Conservation (phyloP, 257 asterid species). For the Rauvolfia tetraphylla region DNA sequence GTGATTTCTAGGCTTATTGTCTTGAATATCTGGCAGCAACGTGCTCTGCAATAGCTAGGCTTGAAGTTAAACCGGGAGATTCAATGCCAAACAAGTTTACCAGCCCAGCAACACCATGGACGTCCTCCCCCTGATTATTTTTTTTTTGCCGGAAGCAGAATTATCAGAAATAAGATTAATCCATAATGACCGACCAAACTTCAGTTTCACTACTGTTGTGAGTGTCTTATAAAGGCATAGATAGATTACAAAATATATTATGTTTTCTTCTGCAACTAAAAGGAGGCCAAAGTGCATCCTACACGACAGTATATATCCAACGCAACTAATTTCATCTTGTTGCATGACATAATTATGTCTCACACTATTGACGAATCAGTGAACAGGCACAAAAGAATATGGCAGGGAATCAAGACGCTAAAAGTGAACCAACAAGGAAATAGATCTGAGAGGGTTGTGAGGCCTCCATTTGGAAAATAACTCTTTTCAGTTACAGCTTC, state of each 20-base stretch:
- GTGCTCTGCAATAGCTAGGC: conserved; percentile 72
- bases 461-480: not conserved
- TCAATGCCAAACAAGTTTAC: conserved; percentile 79
- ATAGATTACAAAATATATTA: not conserved
- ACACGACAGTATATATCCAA: not conserved
- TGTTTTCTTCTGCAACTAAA: not conserved
- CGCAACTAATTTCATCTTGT: not conserved
- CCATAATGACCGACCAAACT: not conserved
- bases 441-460: not conserved
- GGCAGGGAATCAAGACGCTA: not conserved
- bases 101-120: conserved; percentile 56
- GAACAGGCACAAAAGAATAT: not conserved
- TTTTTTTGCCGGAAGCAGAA: not conserved
- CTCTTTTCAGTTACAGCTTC: not conserved
- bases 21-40: conserved; percentile 47
- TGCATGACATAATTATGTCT: not conserved
- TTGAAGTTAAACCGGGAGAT: conserved; percentile 82
- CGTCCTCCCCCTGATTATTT: conserved; percentile 57
- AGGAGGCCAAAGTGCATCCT: not conserved
- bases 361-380: not conserved
- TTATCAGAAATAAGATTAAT: not conserved
- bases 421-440: not conserved
- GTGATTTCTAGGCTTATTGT: not conserved
- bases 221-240: not conserved
- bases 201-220: not conserved